These are phyloP conservation scores for Naganishia onofrii DNA, from an alignment of 768 basidiomycete genomes.

Conservation along the genomic window DNA sequence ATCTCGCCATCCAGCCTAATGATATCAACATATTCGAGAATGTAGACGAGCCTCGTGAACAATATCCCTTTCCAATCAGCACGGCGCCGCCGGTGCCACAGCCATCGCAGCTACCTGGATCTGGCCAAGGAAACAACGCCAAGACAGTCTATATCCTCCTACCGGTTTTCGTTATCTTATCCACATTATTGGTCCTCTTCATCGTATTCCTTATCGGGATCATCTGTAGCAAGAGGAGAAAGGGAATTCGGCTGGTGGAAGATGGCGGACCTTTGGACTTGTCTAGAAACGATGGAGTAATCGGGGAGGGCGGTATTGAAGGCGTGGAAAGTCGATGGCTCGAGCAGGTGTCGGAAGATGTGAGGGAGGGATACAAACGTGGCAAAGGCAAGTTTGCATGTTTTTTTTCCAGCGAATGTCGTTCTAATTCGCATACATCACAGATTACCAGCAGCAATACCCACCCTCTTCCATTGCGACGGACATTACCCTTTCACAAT, in stretches of 20 bases:
- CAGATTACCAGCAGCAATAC: conserved; percentile 64
- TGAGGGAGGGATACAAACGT: conserved; percentile 69
- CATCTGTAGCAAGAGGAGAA: conserved; percentile 62
- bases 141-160: conserved; percentile 61
- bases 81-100: conserved; percentile 7
- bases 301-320: conserved; percentile 89
- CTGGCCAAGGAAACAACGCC: conserved; percentile 5
- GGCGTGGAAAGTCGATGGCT: conserved; percentile 91
- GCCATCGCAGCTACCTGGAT: conserved; percentile 2
- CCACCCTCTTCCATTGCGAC: conserved; percentile 95
- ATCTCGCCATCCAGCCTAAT: not conserved
- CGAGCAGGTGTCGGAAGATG: conserved; percentile 69
- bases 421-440: not conserved
- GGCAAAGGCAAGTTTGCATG: conserved; percentile 78
- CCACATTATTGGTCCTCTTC: conserved; percentile 87
- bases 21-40: not conserved
- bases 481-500: conserved; percentile 97
- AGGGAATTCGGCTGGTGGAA: conserved; percentile 67
- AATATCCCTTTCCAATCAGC: conserved; percentile 6
- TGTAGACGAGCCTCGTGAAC: not conserved
- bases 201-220: conserved; percentile 87
- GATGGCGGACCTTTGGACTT: conserved; percentile 89
- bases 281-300: conserved; percentile 76
- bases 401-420: not conserved
- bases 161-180: conserved; percentile 87